These are phyloP conservation scores for Protomyces inundatus DNA, from an alignment of 1,139 yeast species.

Conservation along the genomic window DNA sequence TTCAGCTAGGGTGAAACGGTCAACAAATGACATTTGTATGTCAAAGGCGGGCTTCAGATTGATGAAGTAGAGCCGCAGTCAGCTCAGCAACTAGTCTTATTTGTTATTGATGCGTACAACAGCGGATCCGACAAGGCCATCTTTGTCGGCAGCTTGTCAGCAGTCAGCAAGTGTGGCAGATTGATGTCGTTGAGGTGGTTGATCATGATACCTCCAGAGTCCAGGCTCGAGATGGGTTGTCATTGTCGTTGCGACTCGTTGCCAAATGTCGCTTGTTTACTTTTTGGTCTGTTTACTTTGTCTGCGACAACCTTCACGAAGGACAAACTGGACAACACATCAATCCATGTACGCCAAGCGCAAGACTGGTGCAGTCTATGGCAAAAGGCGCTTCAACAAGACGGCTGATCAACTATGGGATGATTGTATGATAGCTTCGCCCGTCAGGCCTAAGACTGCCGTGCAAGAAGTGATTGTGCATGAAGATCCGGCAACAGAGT, in stretches of 20 bases:
- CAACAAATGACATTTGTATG: neutral
- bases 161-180: no score
- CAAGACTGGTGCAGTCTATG: constrained; percentile 11
- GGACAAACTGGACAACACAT: neutral
- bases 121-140: no score
- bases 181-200: no score
- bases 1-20: neutral
- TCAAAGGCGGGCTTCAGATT: neutral
- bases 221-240: no score
- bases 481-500: neutral
- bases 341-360: constrained; percentile 9
- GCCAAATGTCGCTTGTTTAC: no score
- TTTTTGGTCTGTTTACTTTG: no score
- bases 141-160: no score
- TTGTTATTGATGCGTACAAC: no score
- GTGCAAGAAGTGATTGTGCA: neutral
- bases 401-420: constrained; percentile 9
- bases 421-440: constrained; percentile 14
- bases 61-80: no score
- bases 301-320: neutral
- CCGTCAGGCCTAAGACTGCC: neutral
- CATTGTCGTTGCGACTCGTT: no score
- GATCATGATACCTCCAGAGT: no score
- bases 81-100: no score
- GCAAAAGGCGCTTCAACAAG: neutral